These are phyloP conservation scores for Leishmania gerbilli DNA, from an alignment of 208 protist species.

Conservation along the genomic window DNA sequence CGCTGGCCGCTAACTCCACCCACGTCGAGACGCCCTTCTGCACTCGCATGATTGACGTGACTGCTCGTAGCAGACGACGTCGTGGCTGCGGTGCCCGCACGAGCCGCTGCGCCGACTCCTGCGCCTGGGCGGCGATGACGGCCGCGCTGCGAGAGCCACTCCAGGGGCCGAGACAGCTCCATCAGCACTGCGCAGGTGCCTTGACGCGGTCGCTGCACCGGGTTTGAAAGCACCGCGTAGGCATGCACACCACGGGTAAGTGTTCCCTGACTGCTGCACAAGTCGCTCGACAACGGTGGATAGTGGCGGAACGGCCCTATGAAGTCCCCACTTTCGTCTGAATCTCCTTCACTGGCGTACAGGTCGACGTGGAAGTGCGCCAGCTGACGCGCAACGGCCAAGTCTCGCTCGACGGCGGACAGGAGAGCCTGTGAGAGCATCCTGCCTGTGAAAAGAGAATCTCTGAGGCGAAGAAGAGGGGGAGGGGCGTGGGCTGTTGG, in stretches of 20 bases:
- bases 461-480: not conserved
- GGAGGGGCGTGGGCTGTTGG: not conserved
- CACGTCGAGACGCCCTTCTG: not conserved
- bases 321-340: not conserved
- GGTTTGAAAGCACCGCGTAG: slow-evolving; percentile 20
- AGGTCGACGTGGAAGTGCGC: slow-evolving; percentile 24
- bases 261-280: not conserved
- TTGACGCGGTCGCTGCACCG: slow-evolving; percentile 30
- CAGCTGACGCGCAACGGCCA: slow-evolving; percentile 23
- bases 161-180: slow-evolving; percentile 29
- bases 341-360: not conserved
- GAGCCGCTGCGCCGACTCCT: not conserved
- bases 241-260: not conserved
- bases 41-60: not conserved
- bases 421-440: slow-evolving; percentile 21
- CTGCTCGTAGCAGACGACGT: not conserved
- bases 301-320: not conserved
- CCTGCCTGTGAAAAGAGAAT: not conserved
- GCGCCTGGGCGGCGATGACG: slow-evolving; percentile 3
- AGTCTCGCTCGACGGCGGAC: slow-evolving; percentile 23
- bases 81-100: not conserved
- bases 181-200: slow-evolving; percentile 30
- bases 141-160: slow-evolving; percentile 25
- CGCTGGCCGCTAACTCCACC: not conserved
- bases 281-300: no score